A percentile compares a stretch with the other conserved stretches of the same genome.
These are phyloP conservation scores for Colletotrichum noveboracense DNA, from an alignment of 2,329 filamentous ascomycete species.

Conservation along the genomic window DNA sequence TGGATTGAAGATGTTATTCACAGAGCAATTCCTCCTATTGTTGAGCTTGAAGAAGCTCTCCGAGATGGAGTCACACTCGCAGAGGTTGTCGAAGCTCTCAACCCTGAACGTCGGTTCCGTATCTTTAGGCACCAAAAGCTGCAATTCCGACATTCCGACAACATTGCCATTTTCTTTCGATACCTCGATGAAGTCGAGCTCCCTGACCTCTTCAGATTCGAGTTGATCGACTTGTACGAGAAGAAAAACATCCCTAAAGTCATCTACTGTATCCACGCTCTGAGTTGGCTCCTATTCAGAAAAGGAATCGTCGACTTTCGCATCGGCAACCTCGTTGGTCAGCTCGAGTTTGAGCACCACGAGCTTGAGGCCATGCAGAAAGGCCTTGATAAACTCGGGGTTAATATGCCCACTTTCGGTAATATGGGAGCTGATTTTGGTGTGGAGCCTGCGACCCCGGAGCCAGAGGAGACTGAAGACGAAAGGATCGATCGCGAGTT, in stretches of 20 bases:
- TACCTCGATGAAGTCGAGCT: constrained; percentile 91
- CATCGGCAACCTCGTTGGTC: constrained; percentile 95
- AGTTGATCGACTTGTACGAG: constrained; percentile 96
- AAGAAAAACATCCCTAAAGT: constrained; percentile 99
- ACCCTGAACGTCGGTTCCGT: constrained; percentile 75
- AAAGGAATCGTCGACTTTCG: constrained; percentile 95
- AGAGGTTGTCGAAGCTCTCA: constrained; percentile 89
- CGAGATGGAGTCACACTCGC: constrained; percentile 93
- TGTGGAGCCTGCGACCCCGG: constrained; percentile 73
- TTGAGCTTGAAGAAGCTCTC: constrained; percentile 90
- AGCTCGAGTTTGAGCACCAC: constrained; percentile 96
- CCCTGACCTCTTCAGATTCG: constrained; percentile 95
- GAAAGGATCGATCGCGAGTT: constrained; percentile 86
- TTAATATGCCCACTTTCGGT: constrained; percentile 96
- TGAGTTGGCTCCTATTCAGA: constrained; percentile 96
- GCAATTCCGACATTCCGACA: constrained; percentile 96
- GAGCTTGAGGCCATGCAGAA: constrained; percentile 97
- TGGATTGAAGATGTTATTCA: constrained; percentile 96
- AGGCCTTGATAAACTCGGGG: constrained; percentile 91
- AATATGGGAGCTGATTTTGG: constrained; percentile 97
- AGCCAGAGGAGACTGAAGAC: constrained; percentile 87
- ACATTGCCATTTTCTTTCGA: constrained; percentile 94
- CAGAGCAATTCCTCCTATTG: constrained; percentile 85
- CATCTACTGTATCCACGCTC: constrained; percentile 96
- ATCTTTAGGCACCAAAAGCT: constrained; percentile 88